These are phyloP conservation scores for Zarea fungicola DNA, from an alignment of 2,329 filamentous ascomycete genomes.

Conservation along the genomic window DNA sequence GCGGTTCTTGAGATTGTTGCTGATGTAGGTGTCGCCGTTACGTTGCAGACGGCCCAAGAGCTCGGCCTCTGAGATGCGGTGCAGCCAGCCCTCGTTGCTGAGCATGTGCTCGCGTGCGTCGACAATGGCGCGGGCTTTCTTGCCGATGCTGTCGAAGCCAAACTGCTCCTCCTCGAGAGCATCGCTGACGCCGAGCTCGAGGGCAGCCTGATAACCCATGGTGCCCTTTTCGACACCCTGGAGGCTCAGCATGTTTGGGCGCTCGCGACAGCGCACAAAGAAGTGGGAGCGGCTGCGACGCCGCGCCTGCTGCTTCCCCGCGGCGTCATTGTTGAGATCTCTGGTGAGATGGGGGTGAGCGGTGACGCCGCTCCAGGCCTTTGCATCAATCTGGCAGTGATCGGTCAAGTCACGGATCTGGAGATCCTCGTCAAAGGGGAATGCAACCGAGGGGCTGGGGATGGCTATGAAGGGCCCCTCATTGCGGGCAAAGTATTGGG, in stretches of 20 bases:
- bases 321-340: constrained; percentile 41
- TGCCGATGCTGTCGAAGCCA: constrained; percentile 51
- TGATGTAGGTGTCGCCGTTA: constrained; percentile 51
- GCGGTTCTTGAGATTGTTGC: constrained; percentile 45
- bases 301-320: constrained; percentile 36
- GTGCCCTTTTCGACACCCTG: constrained; percentile 67
- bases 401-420: constrained; percentile 60
- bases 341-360: constrained; percentile 58
- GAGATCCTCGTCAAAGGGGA: constrained; percentile 61
- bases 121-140: constrained; percentile 48
- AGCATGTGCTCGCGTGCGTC: constrained; percentile 55
- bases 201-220: constrained; percentile 62
- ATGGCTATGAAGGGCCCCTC: constrained; percentile 55
- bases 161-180: constrained; percentile 58
- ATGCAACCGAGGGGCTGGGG: constrained; percentile 58
- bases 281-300: constrained; percentile 51
- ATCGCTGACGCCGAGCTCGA: constrained; percentile 62
- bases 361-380: constrained; percentile 58
- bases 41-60: constrained; percentile 55
- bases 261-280: constrained; percentile 53
- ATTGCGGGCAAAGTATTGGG: constrained; percentile 61
- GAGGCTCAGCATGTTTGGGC: constrained; percentile 68
- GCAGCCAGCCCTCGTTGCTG: constrained; percentile 47
- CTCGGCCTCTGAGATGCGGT: constrained; percentile 50
- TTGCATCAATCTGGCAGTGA: constrained; percentile 57